Evolutionary conservation across 805 yeast genomes (phyloP).

Genomic region (Ogataea parapolymorpha): DNA sequence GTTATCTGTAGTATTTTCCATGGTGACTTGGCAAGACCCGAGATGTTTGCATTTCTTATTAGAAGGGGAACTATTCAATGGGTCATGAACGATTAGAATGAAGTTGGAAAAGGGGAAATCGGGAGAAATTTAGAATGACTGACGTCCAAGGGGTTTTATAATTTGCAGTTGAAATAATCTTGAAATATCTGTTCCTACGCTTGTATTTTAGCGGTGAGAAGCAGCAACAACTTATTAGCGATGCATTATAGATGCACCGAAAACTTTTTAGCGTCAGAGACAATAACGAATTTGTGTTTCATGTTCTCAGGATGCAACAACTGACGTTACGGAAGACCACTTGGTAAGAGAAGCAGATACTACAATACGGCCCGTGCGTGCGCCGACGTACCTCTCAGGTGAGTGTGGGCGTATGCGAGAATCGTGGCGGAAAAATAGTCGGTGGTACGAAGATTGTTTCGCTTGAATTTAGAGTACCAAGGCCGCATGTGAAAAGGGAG

Average conservation of each 20-base stretch:
- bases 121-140: not conserved
- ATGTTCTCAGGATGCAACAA: conserved; percentile 1
- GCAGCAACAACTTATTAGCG: conserved; percentile 10
- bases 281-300: conserved; percentile 5
- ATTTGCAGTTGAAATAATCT: not conserved
- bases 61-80: not conserved
- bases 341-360: not conserved
- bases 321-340: not conserved
- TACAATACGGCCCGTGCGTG: not conserved
- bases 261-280: conserved; percentile 2
- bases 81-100: not conserved
- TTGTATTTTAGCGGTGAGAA: conserved; percentile 3
- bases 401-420: not conserved
- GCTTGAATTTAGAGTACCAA: too few relatives aligned
- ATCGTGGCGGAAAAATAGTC: not conserved
- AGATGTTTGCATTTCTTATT: conserved; percentile 43
- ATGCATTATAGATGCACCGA: conserved; percentile 7
- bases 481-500: not conserved
- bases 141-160: conserved; percentile 6
- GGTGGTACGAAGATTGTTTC: too few relatives aligned
- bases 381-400: not conserved
- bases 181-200: not conserved
- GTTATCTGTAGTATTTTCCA: conserved; percentile 11
- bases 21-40: conserved; percentile 8
- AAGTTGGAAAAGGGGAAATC: not conserved